Base-by-base conservation (phyloP, 257 asterid genomes). In the Coffea canephora region DNA sequence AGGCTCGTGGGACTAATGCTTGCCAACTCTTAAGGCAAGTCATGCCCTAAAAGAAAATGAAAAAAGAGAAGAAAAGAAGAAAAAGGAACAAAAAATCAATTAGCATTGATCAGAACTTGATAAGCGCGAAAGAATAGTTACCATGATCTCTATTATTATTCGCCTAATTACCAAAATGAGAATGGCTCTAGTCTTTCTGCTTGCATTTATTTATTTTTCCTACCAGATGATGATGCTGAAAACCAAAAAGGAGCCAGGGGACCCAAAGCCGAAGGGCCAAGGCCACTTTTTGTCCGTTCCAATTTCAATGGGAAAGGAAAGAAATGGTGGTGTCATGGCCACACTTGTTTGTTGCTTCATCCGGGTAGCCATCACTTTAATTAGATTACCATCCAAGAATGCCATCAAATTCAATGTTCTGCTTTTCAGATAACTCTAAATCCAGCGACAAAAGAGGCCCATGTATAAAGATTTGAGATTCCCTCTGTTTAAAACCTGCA, bases 271-370 rank as follows among this genome's bases (percentile, higher is more conserved):
- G 36, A 36, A 48, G 72, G 48, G 49, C 72, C 49, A 16, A 36
- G 12, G 36, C 1, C 54, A 45, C 27, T 71, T 49, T 8, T 50
- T 34, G 64, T 72, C 23, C 72, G 4, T 71, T 6, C 7, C 75
- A 48, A 3, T 71, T 71, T 71, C 75, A 71, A 71, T 45, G 75
- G 39, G 54, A 75, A 75, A 75, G 9, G 70, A 61, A 41, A 43
- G 45, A 18, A 49, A 19, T 23, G 7, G 13, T 39, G 43, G 3
- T 4, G 43, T 3, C 43, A 39, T 4, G 5, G 43, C 78, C 78
- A 0, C 76, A 25, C 45, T 72, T 43, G 48, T 1, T 19, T 57
- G 43, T 10, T 50, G 41, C 31, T 75, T 12, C 54, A 16, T 43
- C 59, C 19, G 10, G 13, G 39, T 36, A 52, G 15, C 62, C 16